A percentile compares a stretch with the other conserved stretches of the same genome.
Conservation (phyloP, 768 basidiomycete species). For the Suillus cothurnatus region DNA sequence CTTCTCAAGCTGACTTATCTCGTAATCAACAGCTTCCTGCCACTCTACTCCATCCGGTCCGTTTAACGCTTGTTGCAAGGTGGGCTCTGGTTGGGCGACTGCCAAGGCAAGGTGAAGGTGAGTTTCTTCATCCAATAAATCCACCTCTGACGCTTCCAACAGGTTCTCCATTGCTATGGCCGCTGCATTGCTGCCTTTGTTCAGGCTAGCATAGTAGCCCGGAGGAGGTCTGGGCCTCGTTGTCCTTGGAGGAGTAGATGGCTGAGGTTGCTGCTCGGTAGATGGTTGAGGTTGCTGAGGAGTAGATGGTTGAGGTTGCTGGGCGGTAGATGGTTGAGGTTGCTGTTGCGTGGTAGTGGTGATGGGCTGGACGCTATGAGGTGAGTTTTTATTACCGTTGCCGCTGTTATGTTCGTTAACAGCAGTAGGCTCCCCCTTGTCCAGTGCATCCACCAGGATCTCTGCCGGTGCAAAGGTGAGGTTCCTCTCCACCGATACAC, state of each 20-base stretch:
- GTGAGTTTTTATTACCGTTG: too few species aligned
- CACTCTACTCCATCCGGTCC: constrained; percentile 1
- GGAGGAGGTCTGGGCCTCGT: too few species aligned
- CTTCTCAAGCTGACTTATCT: constrained; percentile 19
- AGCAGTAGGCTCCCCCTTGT: constrained; percentile 12
- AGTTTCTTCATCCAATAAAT: not conserved
- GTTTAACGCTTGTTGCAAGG: constrained; percentile 1
- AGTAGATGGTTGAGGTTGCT: too few species aligned
- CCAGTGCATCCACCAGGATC: not conserved
- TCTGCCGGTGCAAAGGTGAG: constrained; percentile 8
- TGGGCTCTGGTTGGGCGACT: not conserved
- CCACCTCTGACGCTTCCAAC: not conserved
- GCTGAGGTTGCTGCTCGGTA: too few species aligned
- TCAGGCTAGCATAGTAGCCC: not conserved
- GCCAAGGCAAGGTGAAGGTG: not conserved
- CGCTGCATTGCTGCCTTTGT: too few species aligned
- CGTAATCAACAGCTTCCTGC: constrained; percentile 12
- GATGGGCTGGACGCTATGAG: not conserved
- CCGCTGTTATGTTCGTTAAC: too few species aligned
- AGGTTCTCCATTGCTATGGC: not conserved
- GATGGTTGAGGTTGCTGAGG: too few species aligned
- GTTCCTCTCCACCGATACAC: constrained; percentile 1
- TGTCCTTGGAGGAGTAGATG: too few species aligned
- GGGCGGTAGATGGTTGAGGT: not conserved
- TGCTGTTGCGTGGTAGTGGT: too few species aligned